phyloP scores from a whole-genome alignment of 2,329 filamentous ascomycete species.

The Clonostachys chloroleuca region DNA sequence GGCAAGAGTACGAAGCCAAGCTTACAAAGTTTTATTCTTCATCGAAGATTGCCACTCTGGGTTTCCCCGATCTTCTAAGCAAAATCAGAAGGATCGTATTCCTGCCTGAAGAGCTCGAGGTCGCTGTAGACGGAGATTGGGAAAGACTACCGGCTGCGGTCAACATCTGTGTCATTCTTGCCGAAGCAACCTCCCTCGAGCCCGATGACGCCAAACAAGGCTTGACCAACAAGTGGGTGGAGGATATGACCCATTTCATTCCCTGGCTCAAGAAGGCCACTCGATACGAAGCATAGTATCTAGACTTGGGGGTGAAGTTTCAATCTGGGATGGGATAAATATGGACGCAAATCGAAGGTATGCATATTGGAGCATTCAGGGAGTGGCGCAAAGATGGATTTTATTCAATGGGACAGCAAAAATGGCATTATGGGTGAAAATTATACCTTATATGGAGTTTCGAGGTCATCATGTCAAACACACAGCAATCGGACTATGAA shows the following conservation, averaged over 20 bases:
- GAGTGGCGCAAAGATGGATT: too few relatives aligned
- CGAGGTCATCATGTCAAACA: too few relatives aligned
- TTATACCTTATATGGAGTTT: too few relatives aligned
- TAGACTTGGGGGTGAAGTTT: too few relatives aligned
- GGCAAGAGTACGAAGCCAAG: conserved; percentile 12
- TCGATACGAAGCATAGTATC: too few relatives aligned
- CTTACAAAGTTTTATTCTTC: conserved; percentile 10
- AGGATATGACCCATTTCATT: conserved; percentile 14
- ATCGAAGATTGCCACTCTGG: conserved; percentile 4
- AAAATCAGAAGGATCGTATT: conserved; percentile 16
- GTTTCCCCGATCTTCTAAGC: conserved; percentile 11
- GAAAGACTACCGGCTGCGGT: conserved; percentile 14
- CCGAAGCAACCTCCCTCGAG: not conserved
- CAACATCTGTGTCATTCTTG: conserved; percentile 12
- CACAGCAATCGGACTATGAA: too few relatives aligned
- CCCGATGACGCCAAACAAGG: conserved; percentile 15
- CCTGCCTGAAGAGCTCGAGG: conserved; percentile 17
- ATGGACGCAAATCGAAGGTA: too few relatives aligned
- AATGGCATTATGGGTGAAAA: too few relatives aligned
- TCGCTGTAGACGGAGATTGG: conserved; percentile 13
- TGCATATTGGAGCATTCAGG: too few relatives aligned
- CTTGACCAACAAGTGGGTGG: conserved; percentile 13
- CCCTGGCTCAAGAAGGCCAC: conserved; percentile 10
- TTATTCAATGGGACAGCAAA: too few relatives aligned
- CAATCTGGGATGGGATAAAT: too few relatives aligned